Conservation (phyloP, 768 basidiomycete species). For the Auriscalpium vulgare region DNA sequence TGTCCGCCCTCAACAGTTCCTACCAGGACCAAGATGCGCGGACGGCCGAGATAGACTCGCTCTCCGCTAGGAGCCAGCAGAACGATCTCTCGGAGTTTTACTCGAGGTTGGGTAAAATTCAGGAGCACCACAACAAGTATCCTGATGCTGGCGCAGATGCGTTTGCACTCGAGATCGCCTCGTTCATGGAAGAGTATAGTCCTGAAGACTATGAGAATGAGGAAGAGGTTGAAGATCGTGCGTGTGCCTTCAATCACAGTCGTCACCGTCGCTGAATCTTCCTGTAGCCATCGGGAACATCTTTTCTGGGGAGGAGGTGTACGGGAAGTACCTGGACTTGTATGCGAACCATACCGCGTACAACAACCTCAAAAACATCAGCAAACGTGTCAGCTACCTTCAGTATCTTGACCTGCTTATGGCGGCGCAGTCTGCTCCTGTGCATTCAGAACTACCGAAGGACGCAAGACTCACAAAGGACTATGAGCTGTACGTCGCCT, state of each 20-base stretch:
- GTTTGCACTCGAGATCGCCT: constrained; percentile 78
- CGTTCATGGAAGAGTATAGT: constrained; percentile 70
- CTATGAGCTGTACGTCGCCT: constrained; percentile 61
- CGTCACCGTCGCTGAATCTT: background rate
- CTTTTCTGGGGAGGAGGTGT: constrained; percentile 94
- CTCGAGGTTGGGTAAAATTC: constrained; percentile 88
- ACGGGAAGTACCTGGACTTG: constrained; percentile 92
- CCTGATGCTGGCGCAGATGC: constrained; percentile 79
- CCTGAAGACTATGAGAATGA: constrained; percentile 65
- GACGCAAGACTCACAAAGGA: constrained; percentile 65
- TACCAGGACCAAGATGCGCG: constrained; percentile 75
- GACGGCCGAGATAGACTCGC: constrained; percentile 54
- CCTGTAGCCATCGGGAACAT: constrained; percentile 63
- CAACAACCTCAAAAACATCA: constrained; percentile 81
- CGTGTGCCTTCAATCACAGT: constrained; percentile 50
- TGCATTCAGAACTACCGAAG: constrained; percentile 65
- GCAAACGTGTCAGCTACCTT: constrained; percentile 80
- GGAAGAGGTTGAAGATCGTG: constrained; percentile 75
- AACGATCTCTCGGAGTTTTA: constrained; percentile 92
- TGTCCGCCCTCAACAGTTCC: constrained; percentile 52
- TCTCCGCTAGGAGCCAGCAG: constrained; percentile 46
- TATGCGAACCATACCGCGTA: constrained; percentile 84
- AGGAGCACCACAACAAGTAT: constrained; percentile 94
- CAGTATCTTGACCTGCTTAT: constrained; percentile 90
- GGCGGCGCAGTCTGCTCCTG: constrained; percentile 44